Evolutionary conservation across 2,329 filamentous ascomycete species (phyloP), one percentile per base, ranked within the genome.

Genomic region (Penicillium sclerotigenum): DNA sequence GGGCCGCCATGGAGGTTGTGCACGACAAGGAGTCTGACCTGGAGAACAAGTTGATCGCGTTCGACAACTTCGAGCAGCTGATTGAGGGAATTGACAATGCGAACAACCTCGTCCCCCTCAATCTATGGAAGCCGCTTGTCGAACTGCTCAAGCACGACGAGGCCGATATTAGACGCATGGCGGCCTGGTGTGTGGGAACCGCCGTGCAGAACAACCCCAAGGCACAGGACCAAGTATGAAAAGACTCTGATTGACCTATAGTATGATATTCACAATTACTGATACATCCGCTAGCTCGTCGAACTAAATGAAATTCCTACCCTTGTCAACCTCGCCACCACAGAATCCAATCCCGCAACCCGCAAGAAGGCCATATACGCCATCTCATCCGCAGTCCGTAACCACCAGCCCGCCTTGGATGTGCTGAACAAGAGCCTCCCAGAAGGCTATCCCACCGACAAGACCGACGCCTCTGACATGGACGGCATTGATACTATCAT

Each of bases 151-250:
- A 81, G 47, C 81, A 87, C 67, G 80, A 83, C 11, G 87, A 94
- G 68, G 71, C 80, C 6, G 89, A 94, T 60, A 79, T 96, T 68
- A 81, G 92, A 61, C 85, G 81, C 66, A 91, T 91, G 83, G 92
- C 93, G 3, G 91, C 91, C n/a, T 96, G 91, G 90, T 97, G 91
- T 77, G 79, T 94, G 56, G 91, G 90, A 48, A 97, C 92, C 6
- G 93, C 94, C 10, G 94, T 99, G 57, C 92, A 97, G 81, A 99
- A 99, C 78, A 97, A 99, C 74, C 82, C 83, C 65, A 88, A 87
- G 71, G 87, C 85, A 48, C 94, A 99, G 77, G 90, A 94, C 77
- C 84, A 84, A 68, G 80, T 81, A 73, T 65, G 77, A 51, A 42
- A 42, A 26, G 18, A 1, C 33, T 45, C n/a, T 38, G 13, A 24